Evolutionary conservation across 2,329 filamentous ascomycete species (phyloP).

Genomic region (Trichocomaceae sp.): DNA sequence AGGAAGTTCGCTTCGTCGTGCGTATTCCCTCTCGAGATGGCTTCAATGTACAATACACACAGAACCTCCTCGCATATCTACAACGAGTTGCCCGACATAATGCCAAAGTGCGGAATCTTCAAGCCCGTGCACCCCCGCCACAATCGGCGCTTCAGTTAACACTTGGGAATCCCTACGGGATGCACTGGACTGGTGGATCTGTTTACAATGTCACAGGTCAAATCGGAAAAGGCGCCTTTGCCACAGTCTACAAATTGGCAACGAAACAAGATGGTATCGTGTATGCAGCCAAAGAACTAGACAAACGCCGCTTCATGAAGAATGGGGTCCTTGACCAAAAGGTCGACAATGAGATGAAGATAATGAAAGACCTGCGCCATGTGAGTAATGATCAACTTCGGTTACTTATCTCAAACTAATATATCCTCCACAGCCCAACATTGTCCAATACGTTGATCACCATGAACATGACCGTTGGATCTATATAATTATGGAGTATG

Average conservation of each 20-base stretch:
- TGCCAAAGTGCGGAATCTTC: slow-evolving; percentile 19
- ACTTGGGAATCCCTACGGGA: slow-evolving; percentile 47
- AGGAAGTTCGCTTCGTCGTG: slow-evolving; percentile 75
- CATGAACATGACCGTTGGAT: slow-evolving; percentile 73
- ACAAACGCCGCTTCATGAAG: slow-evolving; percentile 89
- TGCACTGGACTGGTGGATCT: slow-evolving; percentile 75
- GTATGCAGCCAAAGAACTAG: slow-evolving; percentile 88
- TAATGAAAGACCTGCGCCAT: slow-evolving; percentile 81
- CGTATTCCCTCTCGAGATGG: slow-evolving; percentile 73
- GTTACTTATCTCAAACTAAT: slow-evolving; percentile 11
- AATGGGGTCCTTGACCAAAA: slow-evolving; percentile 84
- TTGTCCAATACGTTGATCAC: slow-evolving; percentile 86
- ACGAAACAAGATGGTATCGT: slow-evolving; percentile 75
- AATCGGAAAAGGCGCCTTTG: slow-evolving; percentile 92
- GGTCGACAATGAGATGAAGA: slow-evolving; percentile 93
- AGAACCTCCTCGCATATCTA: slow-evolving; percentile 66
- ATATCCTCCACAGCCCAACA: slow-evolving; percentile 58
- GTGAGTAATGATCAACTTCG: slow-evolving; percentile 47
- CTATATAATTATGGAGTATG: slow-evolving; percentile 96
- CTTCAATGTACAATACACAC: slow-evolving; percentile 58
- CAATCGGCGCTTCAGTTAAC: slow-evolving; percentile 29
- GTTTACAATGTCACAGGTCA: slow-evolving; percentile 76
- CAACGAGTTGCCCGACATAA: slow-evolving; percentile 25
- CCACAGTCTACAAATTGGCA: slow-evolving; percentile 84
- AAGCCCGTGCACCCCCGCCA: slow-evolving; percentile 19